Percentiles rank a stretch among this genome's conserved stretches.
phyloP scores from a whole-genome alignment of 148 eudicot species.

The Drosera capensis region DNA sequence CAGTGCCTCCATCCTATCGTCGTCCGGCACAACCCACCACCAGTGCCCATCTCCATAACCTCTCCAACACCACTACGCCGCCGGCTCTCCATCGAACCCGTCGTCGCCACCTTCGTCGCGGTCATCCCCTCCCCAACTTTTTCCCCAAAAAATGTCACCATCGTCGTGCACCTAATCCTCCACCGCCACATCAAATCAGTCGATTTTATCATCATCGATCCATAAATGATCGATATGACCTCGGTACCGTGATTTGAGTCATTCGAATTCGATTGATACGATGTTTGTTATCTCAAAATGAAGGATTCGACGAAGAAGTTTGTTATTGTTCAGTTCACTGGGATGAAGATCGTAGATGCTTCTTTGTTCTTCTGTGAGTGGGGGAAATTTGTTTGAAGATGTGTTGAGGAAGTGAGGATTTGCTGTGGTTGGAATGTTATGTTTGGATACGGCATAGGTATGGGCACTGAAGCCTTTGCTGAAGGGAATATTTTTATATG shows the following conservation, averaged over 20 bases:
- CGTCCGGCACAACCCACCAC: no score
- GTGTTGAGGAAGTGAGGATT: no score
- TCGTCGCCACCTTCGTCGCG: no score
- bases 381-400: background rate
- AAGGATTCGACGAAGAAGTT: constrained; percentile 82
- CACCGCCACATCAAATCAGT: constrained; percentile 39
- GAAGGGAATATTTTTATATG: no score
- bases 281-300: constrained; percentile 60
- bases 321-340: constrained; percentile 86
- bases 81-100: no score
- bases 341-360: constrained; percentile 35
- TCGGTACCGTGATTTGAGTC: constrained; percentile 85
- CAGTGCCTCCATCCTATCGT: background rate
- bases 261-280: constrained; percentile 53
- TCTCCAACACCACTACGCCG: constrained; percentile 1
- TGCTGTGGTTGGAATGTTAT: no score
- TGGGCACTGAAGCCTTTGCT: no score
- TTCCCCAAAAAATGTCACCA: constrained; percentile 65
- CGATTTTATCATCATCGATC: constrained; percentile 72
- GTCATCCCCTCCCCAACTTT: constrained; percentile 23
- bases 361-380: constrained; percentile 76
- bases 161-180: constrained; percentile 37
- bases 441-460: no score
- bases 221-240: constrained; percentile 84
- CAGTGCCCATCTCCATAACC: no score